Evolutionary conservation across 1,284 basidiomycete genomes (phyloP).

Genomic region (Mycosarcoma maydis): DNA sequence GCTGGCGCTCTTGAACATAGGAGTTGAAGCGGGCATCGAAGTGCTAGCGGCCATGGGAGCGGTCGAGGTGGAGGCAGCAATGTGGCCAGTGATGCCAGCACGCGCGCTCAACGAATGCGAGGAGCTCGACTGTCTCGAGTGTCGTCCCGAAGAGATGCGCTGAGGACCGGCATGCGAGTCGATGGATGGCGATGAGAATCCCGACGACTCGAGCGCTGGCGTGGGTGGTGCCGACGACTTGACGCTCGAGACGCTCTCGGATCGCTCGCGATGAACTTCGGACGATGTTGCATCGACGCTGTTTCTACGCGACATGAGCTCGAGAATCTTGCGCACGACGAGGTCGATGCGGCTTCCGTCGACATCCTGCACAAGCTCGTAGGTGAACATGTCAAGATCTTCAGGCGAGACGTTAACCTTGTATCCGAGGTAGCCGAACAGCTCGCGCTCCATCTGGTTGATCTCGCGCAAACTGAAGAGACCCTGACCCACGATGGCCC

Average conservation of each 20-base stretch:
- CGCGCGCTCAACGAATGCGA: constrained; percentile 34
- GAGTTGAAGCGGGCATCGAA: constrained; percentile 30
- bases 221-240: constrained; percentile 34
- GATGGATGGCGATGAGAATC: constrained; percentile 37
- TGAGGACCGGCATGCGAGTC: constrained; percentile 43
- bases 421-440: constrained; percentile 65
- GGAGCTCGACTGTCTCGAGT: constrained; percentile 40
- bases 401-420: constrained; percentile 61
- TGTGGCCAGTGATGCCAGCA: constrained; percentile 54
- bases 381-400: constrained; percentile 58
- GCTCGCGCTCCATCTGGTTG: constrained; percentile 67
- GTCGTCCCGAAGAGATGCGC: constrained; percentile 25
- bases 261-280: constrained; percentile 26
- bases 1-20: constrained; percentile 44
- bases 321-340: constrained; percentile 36
- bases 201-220: constrained; percentile 35
- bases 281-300: constrained; percentile 16
- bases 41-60: constrained; percentile 19
- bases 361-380: constrained; percentile 50
- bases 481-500: constrained; percentile 66
- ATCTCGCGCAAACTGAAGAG: constrained; percentile 65
- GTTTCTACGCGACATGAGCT: constrained; percentile 31
- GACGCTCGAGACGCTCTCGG: constrained; percentile 33
- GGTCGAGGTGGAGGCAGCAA: constrained; percentile 20
- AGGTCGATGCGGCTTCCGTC: constrained; percentile 35